phyloP scores from a whole-genome alignment of 768 basidiomycete genomes.

The Amanita inopinata region DNA sequence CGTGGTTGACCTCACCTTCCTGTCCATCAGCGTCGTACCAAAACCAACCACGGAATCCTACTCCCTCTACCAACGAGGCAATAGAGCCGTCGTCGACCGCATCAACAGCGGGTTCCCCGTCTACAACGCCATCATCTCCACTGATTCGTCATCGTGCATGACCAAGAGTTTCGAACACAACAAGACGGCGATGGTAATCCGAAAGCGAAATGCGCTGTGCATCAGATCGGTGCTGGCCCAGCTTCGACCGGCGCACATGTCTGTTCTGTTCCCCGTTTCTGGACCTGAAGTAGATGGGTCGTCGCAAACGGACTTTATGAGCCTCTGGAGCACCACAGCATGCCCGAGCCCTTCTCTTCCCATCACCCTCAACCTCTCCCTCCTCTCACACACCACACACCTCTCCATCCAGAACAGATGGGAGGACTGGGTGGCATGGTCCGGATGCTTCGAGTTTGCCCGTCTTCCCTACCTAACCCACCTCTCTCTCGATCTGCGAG shows the following conservation, averaged over 20 bases:
- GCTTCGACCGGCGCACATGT: slow-evolving; percentile 5
- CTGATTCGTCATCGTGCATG: background rate
- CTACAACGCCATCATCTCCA: background rate
- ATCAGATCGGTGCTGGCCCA: slow-evolving; percentile 3
- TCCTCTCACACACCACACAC: slow-evolving; percentile 28
- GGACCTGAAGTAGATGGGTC: slow-evolving; percentile 1
- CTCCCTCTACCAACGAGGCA: background rate
- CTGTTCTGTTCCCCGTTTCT: slow-evolving; percentile 2
- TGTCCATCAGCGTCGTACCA: slow-evolving; percentile 19
- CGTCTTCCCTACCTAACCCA: slow-evolving; percentile 23
- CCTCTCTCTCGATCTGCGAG: slow-evolving; percentile 28
- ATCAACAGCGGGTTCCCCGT: background rate
- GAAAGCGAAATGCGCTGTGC: background rate
- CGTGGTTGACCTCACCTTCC: slow-evolving; percentile 26
- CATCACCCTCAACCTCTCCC: slow-evolving; percentile 17
- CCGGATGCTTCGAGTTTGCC: slow-evolving; percentile 15
- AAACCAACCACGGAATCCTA: background rate
- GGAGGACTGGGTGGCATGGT: slow-evolving; percentile 34
- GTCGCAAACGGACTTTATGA: background rate
- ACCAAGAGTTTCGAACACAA: background rate
- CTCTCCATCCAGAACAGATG: slow-evolving; percentile 30
- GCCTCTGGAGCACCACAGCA: background rate
- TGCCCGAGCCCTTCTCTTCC: slow-evolving; percentile 15
- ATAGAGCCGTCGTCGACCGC: background rate
- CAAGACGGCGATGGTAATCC: slow-evolving; percentile 5